Conservation (phyloP, 1,139 yeast genomes). For the Debaryomyces subglobosus region DNA sequence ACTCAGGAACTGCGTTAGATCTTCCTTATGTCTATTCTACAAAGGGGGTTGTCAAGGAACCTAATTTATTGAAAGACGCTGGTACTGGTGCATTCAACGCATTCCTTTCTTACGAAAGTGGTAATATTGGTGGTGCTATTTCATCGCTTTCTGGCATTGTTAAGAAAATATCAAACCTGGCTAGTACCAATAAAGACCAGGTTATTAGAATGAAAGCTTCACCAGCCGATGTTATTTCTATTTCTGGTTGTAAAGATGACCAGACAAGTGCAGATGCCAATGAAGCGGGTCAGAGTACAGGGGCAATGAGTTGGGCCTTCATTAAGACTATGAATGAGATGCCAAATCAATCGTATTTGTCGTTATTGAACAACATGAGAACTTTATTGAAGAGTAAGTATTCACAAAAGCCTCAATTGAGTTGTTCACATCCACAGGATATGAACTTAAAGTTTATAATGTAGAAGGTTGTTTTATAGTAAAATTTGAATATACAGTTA, state of each 20-base stretch:
- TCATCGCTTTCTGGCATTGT: conserved; percentile 51
- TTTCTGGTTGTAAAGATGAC: conserved; percentile 90
- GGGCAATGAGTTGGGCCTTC: conserved; percentile 95
- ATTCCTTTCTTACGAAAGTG: conserved; percentile 70
- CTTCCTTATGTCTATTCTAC: conserved; percentile 89
- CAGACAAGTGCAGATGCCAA: conserved; percentile 81
- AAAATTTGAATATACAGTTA: conserved; percentile 3
- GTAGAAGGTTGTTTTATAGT: conserved; percentile 13
- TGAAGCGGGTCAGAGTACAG: conserved; percentile 79
- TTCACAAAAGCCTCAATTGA: conserved; percentile 87
- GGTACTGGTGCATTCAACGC: conserved; percentile 77
- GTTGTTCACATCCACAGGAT: conserved; percentile 84
- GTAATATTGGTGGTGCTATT: conserved; percentile 61
- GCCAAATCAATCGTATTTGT: conserved; percentile 75
- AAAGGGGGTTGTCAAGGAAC: conserved; percentile 88
- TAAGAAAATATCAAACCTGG: conserved; percentile 38
- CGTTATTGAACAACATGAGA: conserved; percentile 82
- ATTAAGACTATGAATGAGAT: conserved; percentile 66
- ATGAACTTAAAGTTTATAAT: conserved; percentile 63
- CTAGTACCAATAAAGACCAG: conserved; percentile 31
- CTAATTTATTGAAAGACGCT: conserved; percentile 82
- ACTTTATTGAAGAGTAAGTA: conserved; percentile 67
- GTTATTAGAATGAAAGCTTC: conserved; percentile 64
- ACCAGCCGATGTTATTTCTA: conserved; percentile 84
- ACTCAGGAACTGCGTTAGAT: conserved; percentile 89